Percentiles rank a stretch among this genome's conserved stretches.
These are phyloP conservation scores for Cryptosporidium viatorum DNA, from an alignment of 169 alveolate species.

Conservation along the genomic window DNA sequence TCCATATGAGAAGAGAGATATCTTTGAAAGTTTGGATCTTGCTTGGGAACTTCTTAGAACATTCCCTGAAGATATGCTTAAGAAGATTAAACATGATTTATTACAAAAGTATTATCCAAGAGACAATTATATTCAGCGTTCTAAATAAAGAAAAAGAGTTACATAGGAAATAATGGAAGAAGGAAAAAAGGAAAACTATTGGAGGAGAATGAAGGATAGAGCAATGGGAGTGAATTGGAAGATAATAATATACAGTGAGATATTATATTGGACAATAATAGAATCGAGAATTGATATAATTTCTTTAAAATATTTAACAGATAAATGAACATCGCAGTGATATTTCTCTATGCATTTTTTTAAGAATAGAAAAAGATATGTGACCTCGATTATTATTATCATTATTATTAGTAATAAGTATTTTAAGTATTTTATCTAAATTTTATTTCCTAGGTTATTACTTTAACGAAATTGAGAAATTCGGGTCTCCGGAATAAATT, in stretches of 20 bases:
- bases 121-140: conserved; percentile 64
- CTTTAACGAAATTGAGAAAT: not conserved
- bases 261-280: too few species aligned
- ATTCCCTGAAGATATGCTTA: conserved; percentile 98
- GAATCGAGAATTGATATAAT: not conserved
- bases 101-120: conserved; percentile 78
- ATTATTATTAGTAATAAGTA: conserved; percentile 9
- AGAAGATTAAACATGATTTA: conserved; percentile 89
- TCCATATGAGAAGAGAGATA: conserved; percentile 96
- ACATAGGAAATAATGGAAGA: too few species aligned
- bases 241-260: too few species aligned
- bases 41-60: conserved; percentile 98
- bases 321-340: not conserved
- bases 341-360: not conserved
- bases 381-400: not conserved
- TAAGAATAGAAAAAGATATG: not conserved
- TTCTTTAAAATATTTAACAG: not conserved
- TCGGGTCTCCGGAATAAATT: not conserved
- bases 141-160: not conserved
- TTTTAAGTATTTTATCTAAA: not conserved
- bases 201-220: too few species aligned
- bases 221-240: too few species aligned
- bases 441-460: not conserved
- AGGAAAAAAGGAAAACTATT: too few species aligned
- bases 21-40: conserved; percentile 96